A percentile compares a stretch with the other conserved stretches of the same genome.
phyloP scores from a whole-genome alignment of 768 basidiomycete genomes.

The Pisolithus sp. region DNA sequence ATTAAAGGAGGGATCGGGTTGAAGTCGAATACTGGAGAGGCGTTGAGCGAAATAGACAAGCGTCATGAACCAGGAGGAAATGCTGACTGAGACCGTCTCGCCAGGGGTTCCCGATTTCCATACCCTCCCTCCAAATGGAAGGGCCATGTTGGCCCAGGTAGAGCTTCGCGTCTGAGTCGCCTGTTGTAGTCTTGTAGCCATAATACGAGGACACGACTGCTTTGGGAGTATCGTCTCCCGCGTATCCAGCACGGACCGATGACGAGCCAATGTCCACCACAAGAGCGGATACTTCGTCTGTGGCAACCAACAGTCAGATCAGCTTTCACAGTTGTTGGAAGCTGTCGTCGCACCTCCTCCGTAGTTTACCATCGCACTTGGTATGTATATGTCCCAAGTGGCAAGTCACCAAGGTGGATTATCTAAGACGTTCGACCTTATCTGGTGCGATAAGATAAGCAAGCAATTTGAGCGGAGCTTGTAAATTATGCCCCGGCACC shows the following conservation, averaged over 20 bases:
- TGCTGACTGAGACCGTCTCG: slow-evolving; percentile 74
- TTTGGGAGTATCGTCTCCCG: slow-evolving; percentile 94
- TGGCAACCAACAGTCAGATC: neutral
- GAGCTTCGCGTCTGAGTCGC: slow-evolving; percentile 43
- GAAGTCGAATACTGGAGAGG: slow-evolving; percentile 62
- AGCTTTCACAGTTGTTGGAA: neutral
- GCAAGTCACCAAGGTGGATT: no score
- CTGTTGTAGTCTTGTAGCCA: slow-evolving; percentile 54
- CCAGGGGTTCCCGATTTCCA: slow-evolving; percentile 83
- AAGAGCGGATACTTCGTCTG: slow-evolving; percentile 95
- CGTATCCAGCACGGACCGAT: slow-evolving; percentile 90
- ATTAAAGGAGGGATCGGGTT: slow-evolving; percentile 65
- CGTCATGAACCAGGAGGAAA: slow-evolving; percentile 5
- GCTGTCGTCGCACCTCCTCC: slow-evolving; percentile 61
- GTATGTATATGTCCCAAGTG: no score
- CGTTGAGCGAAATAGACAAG: neutral
- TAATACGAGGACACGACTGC: slow-evolving; percentile 86
- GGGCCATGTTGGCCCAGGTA: slow-evolving; percentile 86
- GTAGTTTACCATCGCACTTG: slow-evolving; percentile 64
- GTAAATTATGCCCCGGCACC: no score
- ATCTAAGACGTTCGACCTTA: no score
- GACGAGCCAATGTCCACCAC: slow-evolving; percentile 93
- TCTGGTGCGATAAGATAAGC: no score
- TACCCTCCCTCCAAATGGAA: slow-evolving; percentile 82
- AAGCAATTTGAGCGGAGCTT: no score